Conservation (phyloP, 805 yeast genomes). For the Spathaspora gorwiae region DNA sequence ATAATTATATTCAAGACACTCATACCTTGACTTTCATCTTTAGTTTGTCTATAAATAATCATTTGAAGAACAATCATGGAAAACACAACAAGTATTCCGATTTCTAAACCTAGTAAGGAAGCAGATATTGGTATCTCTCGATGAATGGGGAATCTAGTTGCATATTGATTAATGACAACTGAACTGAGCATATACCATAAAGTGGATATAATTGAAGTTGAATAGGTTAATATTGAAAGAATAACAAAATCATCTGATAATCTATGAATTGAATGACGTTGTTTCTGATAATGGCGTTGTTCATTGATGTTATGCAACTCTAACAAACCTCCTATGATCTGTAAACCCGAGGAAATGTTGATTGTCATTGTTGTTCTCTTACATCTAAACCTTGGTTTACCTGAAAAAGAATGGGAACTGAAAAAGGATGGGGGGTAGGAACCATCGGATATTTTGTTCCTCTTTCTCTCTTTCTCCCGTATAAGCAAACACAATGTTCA, state of each 20-base stretch:
- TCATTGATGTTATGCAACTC: not conserved
- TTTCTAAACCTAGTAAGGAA: slow-evolving; percentile 14
- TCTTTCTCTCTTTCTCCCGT: too few species aligned
- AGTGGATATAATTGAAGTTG: slow-evolving; percentile 7
- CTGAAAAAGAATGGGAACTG: too few species aligned
- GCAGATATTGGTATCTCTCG: slow-evolving; percentile 17
- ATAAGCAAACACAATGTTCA: too few species aligned
- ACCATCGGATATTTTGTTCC: too few species aligned
- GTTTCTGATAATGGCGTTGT: slow-evolving; percentile 11
- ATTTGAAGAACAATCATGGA: slow-evolving; percentile 17
- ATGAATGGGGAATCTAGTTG: slow-evolving; percentile 30
- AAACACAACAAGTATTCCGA: not conserved
- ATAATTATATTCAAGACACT: slow-evolving; percentile 15
- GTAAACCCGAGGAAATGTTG: not conserved
- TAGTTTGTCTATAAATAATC: slow-evolving; percentile 18
- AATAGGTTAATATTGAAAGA: slow-evolving; percentile 4
- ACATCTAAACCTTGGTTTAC: too few species aligned
- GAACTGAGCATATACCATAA: slow-evolving; percentile 6
- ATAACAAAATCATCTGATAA: slow-evolving; percentile 15
- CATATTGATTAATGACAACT: slow-evolving; percentile 8
- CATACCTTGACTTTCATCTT: slow-evolving; percentile 33
- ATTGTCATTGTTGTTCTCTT: too few species aligned
- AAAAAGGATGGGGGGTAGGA: too few species aligned
- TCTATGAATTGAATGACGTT: slow-evolving; percentile 15
- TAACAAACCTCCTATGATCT: not conserved